Percentiles rank a stretch among this genome's conserved stretches.
These are phyloP conservation scores for Fusarium verrucosum DNA, from an alignment of 2,329 filamentous ascomycete species.

Conservation along the genomic window DNA sequence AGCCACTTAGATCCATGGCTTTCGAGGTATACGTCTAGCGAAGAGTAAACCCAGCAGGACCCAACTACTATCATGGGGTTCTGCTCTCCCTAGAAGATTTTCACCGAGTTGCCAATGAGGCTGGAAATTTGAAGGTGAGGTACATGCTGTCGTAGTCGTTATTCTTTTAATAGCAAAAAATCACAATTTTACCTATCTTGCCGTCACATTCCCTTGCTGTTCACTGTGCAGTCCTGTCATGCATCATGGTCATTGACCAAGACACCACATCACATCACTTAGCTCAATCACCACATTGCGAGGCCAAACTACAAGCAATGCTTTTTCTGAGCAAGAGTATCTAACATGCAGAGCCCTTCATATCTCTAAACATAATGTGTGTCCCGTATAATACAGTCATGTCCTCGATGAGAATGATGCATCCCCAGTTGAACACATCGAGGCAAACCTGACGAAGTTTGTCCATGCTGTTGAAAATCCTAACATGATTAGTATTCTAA, in stretches of 20 bases:
- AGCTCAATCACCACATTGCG: background rate
- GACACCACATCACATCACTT: background rate
- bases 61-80: slow-evolving; percentile 59
- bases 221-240: background rate
- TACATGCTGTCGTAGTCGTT: slow-evolving; percentile 59
- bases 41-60: slow-evolving; percentile 70
- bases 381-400: slow-evolving; percentile 13
- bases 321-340: slow-evolving; percentile 27
- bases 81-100: slow-evolving; percentile 83
- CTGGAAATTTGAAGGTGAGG: slow-evolving; percentile 87
- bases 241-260: background rate
- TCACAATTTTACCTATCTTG: background rate
- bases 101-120: slow-evolving; percentile 71
- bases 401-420: slow-evolving; percentile 11
- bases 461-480: slow-evolving; percentile 38
- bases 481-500: slow-evolving; percentile 42
- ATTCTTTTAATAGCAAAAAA: background rate
- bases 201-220: background rate
- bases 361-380: slow-evolving; percentile 29
- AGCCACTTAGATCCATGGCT: slow-evolving; percentile 75
- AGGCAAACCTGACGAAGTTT: slow-evolving; percentile 16
- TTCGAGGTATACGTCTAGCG: slow-evolving; percentile 95
- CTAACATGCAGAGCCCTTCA: slow-evolving; percentile 27
- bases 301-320: slow-evolving; percentile 9
- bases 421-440: slow-evolving; percentile 14